phyloP scores from a whole-genome alignment of 345 rosid species.

The Anastatica hierochuntica region DNA sequence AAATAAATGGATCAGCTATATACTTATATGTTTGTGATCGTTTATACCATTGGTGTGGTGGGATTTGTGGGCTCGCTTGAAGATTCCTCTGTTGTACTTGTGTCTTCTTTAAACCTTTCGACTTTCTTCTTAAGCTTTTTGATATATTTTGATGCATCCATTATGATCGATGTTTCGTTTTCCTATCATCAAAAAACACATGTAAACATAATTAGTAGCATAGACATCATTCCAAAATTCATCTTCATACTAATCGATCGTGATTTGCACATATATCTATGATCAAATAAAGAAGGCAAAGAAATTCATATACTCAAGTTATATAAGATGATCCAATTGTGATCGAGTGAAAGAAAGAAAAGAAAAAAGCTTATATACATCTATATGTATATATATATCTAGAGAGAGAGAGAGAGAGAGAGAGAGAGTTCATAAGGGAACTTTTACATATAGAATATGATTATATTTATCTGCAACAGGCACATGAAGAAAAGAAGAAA shows the following conservation, averaged over 20 bases:
- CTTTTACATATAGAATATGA: neutral
- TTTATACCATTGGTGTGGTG: conserved; percentile 19
- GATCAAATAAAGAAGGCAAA: too few relatives aligned
- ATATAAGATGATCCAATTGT: neutral
- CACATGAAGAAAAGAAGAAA: conserved; percentile 6
- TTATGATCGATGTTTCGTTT: conserved; percentile 54
- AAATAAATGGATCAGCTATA: too few relatives aligned
- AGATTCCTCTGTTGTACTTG: conserved; percentile 36
- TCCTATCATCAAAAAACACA: conserved; percentile 32
- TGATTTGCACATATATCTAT: too few relatives aligned
- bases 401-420: conserved; percentile 2
- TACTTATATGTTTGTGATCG: conserved; percentile 7
- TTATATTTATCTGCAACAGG: neutral
- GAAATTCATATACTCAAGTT: neutral
- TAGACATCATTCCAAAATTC: neutral
- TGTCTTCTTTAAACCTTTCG: conserved; percentile 52
- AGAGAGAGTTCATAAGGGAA: neutral
- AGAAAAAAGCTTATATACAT: neutral
- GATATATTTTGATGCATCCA: conserved; percentile 85
- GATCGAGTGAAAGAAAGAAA: neutral
- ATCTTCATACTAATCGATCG: too few relatives aligned
- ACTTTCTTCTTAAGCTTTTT: conserved; percentile 68
- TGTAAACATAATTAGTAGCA: too few relatives aligned
- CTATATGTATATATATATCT: neutral
- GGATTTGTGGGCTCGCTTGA: conserved; percentile 35